phyloP scores from a whole-genome alignment of 768 basidiomycete genomes.

The Lentinula detonsa region DNA sequence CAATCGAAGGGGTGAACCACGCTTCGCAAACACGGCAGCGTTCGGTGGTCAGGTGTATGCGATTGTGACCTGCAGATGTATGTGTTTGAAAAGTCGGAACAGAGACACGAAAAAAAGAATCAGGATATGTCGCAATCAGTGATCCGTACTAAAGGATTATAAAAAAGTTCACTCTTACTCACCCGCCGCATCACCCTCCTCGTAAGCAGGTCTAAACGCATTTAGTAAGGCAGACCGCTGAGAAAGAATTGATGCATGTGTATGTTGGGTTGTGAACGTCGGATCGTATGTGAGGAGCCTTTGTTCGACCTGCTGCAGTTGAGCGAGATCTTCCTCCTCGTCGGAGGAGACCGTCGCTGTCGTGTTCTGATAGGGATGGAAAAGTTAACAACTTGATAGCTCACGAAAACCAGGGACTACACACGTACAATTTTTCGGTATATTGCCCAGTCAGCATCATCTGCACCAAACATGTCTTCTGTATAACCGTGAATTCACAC shows the following conservation, averaged over 20 bases:
- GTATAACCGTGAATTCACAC: constrained; percentile 3
- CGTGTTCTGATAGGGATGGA: constrained; percentile 44
- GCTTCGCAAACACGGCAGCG: constrained; percentile 88
- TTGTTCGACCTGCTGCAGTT: constrained; percentile 69
- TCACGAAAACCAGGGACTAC: not conserved
- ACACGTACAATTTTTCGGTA: constrained; percentile 88
- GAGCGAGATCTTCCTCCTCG: constrained; percentile 83
- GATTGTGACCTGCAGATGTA: constrained; percentile 43
- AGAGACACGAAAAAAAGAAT: no score
- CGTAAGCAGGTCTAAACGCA: constrained; percentile 77
- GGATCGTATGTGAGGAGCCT: constrained; percentile 83
- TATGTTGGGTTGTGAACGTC: constrained; percentile 73
- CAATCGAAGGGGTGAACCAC: constrained; percentile 91
- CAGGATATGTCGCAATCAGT: no score
- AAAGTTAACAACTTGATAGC: not conserved
- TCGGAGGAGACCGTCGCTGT: constrained; percentile 63
- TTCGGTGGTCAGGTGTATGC: constrained; percentile 88
- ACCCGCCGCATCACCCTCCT: constrained; percentile 70
- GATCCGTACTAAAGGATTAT: no score
- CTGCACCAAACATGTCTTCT: constrained; percentile 93
- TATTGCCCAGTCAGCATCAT: constrained; percentile 96
- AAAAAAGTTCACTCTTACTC: not conserved
- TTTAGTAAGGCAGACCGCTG: constrained; percentile 81
- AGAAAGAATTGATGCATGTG: constrained; percentile 70
- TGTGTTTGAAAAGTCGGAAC: not conserved